These are phyloP conservation scores for Fusarium multiceps DNA, from an alignment of 2,329 filamentous ascomycete species.

Conservation along the genomic window DNA sequence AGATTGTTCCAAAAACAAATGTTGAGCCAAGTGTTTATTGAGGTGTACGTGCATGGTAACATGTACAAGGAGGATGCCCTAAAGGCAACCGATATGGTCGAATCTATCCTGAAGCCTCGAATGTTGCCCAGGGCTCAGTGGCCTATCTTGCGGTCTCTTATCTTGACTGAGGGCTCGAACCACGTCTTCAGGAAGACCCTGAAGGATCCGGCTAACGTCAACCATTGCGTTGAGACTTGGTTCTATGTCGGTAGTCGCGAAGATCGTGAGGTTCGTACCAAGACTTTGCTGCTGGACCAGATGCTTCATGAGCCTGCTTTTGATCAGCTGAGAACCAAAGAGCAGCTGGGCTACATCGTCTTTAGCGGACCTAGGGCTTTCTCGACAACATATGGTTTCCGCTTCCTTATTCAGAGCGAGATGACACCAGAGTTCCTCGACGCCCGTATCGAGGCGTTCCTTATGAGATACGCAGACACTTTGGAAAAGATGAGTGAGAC, in stretches of 20 bases:
- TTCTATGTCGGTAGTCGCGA: slow-evolving; percentile 76
- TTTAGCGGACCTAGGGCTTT: slow-evolving; percentile 81
- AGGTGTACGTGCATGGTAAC: slow-evolving; percentile 91
- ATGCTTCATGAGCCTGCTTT: slow-evolving; percentile 94
- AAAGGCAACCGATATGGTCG: slow-evolving; percentile 84
- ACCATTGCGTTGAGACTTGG: slow-evolving; percentile 85
- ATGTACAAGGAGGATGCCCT: slow-evolving; percentile 93
- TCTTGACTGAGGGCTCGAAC: slow-evolving; percentile 83
- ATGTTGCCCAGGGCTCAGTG: slow-evolving; percentile 81
- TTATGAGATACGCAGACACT: slow-evolving; percentile 72
- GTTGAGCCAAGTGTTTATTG: slow-evolving; percentile 85
- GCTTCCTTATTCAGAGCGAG: slow-evolving; percentile 94
- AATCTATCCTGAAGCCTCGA: slow-evolving; percentile 79
- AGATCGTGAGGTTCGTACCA: slow-evolving; percentile 77
- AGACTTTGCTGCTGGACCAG: slow-evolving; percentile 84
- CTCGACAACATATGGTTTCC: slow-evolving; percentile 83
- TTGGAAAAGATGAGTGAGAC: slow-evolving; percentile 81
- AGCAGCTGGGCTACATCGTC: slow-evolving; percentile 97
- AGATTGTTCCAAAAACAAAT: slow-evolving; percentile 82
- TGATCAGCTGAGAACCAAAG: slow-evolving; percentile 93
- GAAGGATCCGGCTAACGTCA: slow-evolving; percentile 89
- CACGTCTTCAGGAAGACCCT: slow-evolving; percentile 84
- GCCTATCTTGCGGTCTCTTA: slow-evolving; percentile 79
- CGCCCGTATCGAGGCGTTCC: slow-evolving; percentile 85
- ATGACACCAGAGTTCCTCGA: slow-evolving; percentile 86